Base-by-base conservation (phyloP, 2,329 filamentous ascomycete genomes). In the Botrytis pseudocinerea region DNA sequence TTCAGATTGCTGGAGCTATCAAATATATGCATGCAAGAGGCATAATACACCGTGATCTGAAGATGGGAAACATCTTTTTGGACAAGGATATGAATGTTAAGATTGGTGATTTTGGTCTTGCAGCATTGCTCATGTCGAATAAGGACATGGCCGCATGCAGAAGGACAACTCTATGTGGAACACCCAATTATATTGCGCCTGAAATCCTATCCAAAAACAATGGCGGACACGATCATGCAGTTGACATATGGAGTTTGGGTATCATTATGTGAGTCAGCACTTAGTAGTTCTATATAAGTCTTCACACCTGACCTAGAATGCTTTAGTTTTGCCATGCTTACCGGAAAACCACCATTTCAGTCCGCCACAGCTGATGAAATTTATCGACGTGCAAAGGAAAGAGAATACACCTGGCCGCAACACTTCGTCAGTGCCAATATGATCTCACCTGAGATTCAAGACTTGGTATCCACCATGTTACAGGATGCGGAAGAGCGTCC, bases 21-120 rank as follows among this genome's bases (percentile, higher is more conserved):
- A 98, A 98, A 83, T 99, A 99, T 81, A 93, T 99, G 86, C 97
- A 99, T 82, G 91, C 91, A 80, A 93, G 97, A 81, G 96, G 95
- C 76, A 97, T 99, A 75, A 97, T 98, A 68, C 96, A 99, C 83
- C 90, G 96, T 68, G 96, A 99, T 82, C 84, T 99, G 78, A 99
- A 99, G 84, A 98, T 98, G 86, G 97, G 96, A 66, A 99, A 99
- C 82, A 91, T 99, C 77, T 99, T 99, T 80, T 87, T 99, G 70
- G 96, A 99, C 82, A 89, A 90, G 71, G 87, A 94, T 77, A 98
- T 99, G 95, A 97, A 99, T 80, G 92, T 97, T 78, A 99, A 99
- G 82, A 94, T 99, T 78, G 96, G 96, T 62, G 96, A 99, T 82
- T 99, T 99, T 83, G 96, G 96, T 4, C 87, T 99, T 72, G 96